Evolutionary conservation across 129 eudicot genomes (phyloP).

Genomic region (Flaveria sonorensis): DNA sequence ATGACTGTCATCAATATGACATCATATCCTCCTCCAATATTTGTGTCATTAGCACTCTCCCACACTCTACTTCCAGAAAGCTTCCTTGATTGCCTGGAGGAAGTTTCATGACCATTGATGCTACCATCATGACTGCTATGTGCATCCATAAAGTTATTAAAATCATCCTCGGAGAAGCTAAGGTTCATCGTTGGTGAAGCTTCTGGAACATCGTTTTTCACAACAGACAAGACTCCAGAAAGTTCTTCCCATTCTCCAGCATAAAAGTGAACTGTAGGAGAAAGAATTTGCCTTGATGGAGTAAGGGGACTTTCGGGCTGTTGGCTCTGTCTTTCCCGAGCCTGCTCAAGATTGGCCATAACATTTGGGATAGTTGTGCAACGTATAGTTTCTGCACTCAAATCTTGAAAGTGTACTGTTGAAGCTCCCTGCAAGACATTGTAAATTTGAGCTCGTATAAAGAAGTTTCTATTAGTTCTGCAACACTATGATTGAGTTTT

Average conservation of each 20-base stretch:
- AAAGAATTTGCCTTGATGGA: constrained; percentile 59
- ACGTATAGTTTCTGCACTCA: constrained; percentile 67
- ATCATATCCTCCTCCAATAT: constrained; percentile 67
- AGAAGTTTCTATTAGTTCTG: not conserved
- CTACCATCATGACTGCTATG: constrained; percentile 76
- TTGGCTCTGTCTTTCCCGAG: constrained; percentile 63
- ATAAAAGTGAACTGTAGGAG: constrained; percentile 62
- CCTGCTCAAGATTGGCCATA: constrained; percentile 69
- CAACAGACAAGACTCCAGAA: constrained; percentile 51
- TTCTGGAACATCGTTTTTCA: constrained; percentile 47
- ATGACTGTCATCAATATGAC: constrained; percentile 64
- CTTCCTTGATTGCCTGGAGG: constrained; percentile 54
- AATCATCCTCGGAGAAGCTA: constrained; percentile 75
- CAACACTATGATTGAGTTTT: not conserved
- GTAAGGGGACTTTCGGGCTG: constrained; percentile 68
- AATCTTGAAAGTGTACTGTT: constrained; percentile 70
- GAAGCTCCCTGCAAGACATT: constrained; percentile 63
- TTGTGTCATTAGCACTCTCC: constrained; percentile 67
- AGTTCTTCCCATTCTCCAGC: constrained; percentile 87
- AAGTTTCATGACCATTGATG: constrained; percentile 43
- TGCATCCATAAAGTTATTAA: constrained; percentile 57
- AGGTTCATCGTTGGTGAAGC: constrained; percentile 48
- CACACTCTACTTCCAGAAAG: constrained; percentile 74
- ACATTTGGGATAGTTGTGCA: constrained; percentile 78
- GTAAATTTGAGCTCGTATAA: not conserved